phyloP scores from a whole-genome alignment of 306 rosid species.

The Gastrolobium villosum region DNA sequence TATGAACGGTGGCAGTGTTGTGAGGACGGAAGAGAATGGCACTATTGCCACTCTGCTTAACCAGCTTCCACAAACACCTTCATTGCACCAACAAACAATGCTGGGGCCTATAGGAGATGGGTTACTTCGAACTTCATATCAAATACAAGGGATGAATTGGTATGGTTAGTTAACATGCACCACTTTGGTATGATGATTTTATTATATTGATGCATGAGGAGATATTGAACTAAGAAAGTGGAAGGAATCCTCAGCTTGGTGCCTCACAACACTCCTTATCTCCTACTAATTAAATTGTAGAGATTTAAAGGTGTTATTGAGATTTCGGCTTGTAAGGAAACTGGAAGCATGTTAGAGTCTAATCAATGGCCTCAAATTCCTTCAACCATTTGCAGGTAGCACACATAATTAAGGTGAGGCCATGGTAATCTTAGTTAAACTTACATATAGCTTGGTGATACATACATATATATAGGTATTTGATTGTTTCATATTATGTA shows the following conservation, averaged over 20 bases:
- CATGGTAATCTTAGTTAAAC: constrained; percentile 34
- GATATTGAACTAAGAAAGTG: not conserved
- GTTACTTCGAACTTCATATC: constrained; percentile 53
- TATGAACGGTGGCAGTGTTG: constrained; percentile 23
- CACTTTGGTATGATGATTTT: constrained; percentile 13
- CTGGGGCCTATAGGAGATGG: constrained; percentile 62
- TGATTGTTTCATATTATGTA: constrained; percentile 38
- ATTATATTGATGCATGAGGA: constrained; percentile 21
- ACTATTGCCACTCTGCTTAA: constrained; percentile 62
- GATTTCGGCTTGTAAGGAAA: constrained; percentile 45
- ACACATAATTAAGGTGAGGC: constrained; percentile 34
- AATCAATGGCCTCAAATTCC: constrained; percentile 40
- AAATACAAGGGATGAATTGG: constrained; percentile 68
- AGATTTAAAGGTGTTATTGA: constrained; percentile 41
- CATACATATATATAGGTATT: constrained; percentile 30
- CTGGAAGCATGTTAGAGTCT: constrained; percentile 20
- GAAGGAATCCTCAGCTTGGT: not conserved
- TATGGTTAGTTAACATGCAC: constrained; percentile 47
- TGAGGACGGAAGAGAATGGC: constrained; percentile 40
- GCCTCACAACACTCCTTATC: not conserved
- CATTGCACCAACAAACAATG: constrained; percentile 59
- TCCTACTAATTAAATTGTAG: constrained; percentile 24
- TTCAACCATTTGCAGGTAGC: constrained; percentile 33
- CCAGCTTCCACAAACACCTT: constrained; percentile 65
- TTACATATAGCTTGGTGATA: constrained; percentile 19